Evolutionary conservation across 768 basidiomycete species (phyloP), one percentile per base, ranked within the genome.

Genomic region (Termitomyces sp.): DNA sequence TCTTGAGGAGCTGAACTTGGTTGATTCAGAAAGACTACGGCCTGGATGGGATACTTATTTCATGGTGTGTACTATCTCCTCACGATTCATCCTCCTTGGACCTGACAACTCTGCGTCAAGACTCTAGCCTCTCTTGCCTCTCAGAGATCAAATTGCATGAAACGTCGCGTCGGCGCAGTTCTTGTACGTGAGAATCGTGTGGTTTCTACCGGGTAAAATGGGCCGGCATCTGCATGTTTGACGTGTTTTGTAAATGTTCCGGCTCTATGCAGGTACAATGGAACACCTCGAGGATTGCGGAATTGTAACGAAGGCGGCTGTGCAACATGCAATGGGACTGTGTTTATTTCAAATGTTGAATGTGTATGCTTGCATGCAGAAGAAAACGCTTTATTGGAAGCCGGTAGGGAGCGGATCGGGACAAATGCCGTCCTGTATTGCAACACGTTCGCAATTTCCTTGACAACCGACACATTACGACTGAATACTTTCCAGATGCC

Each of bases 331-430:
- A 89, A 89, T 65, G 82, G 80, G 19, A 75, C 74, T 2, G 72
- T 74, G 10, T 65, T 70, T 46, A 71, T 75, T 3, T 71, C 72
- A 27, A 77, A 82, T 38, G 75, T 84, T 49, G 92, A 92, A 67
- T 99, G 97, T 65, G 77, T 98, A 2, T 99, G 97, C 66, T 75
- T 99, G 10, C 97, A 99, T 69, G 97, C 97, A 0, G 97, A 99
- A 72, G 97, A 99, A 74, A 99, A 98, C 66, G 97, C 96, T 0
- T 76, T 98, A 14, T 73, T 98, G 2, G 96, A 98, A 74, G 94
- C 94, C 1, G 96, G 97, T 17, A 74, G 92, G 56, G 97, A 98
- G 58, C 78, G 97, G 46, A 82, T 96, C n/a, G 90, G 90, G 5
- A 73, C 77, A 50, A 84, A 86, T 49, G 83, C 91, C 2, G 89